phyloP scores from a whole-genome alignment of 2,329 filamentous ascomycete genomes.

The Talaromyces sp. region DNA sequence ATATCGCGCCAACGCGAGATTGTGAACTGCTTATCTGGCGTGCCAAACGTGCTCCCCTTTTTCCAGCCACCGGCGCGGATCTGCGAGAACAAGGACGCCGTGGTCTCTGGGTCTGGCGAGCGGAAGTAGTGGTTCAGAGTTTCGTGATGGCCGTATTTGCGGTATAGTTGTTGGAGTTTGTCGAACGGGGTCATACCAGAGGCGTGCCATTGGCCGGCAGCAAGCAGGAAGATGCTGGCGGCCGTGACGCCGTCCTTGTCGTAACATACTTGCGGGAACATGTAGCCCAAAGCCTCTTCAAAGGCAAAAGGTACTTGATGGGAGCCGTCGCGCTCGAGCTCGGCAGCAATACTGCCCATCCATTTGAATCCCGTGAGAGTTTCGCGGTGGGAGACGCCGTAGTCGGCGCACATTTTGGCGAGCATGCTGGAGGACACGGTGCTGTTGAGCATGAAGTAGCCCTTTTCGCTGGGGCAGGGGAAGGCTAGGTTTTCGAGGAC shows the following conservation, averaged over 20 bases:
- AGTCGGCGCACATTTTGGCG: slow-evolving; percentile 48
- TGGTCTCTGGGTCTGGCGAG: slow-evolving; percentile 50
- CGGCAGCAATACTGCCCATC: slow-evolving; percentile 57
- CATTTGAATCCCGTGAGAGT: slow-evolving; percentile 65
- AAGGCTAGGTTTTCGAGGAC: slow-evolving; percentile 44
- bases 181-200: slow-evolving; percentile 52
- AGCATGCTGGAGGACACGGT: slow-evolving; percentile 63
- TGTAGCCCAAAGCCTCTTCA: slow-evolving; percentile 63
- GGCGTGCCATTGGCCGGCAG: slow-evolving; percentile 45
- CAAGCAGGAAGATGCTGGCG: slow-evolving; percentile 55
- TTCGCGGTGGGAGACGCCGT: slow-evolving; percentile 55
- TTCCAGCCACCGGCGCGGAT: slow-evolving; percentile 45
- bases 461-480: slow-evolving; percentile 24
- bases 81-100: slow-evolving; percentile 49
- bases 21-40: slow-evolving; percentile 28
- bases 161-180: slow-evolving; percentile 54
- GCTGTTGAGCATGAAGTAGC: slow-evolving; percentile 55
- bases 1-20: slow-evolving; percentile 59
- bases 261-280: slow-evolving; percentile 58
- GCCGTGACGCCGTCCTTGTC: slow-evolving; percentile 63
- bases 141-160: slow-evolving; percentile 56
- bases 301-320: slow-evolving; percentile 55
- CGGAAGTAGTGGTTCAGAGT: slow-evolving; percentile 61
- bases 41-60: slow-evolving; percentile 44
- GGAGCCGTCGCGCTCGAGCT: slow-evolving; percentile 42